phyloP scores from a whole-genome alignment of 176 grass and related monocot species.

The Triticum aestivum region DNA sequence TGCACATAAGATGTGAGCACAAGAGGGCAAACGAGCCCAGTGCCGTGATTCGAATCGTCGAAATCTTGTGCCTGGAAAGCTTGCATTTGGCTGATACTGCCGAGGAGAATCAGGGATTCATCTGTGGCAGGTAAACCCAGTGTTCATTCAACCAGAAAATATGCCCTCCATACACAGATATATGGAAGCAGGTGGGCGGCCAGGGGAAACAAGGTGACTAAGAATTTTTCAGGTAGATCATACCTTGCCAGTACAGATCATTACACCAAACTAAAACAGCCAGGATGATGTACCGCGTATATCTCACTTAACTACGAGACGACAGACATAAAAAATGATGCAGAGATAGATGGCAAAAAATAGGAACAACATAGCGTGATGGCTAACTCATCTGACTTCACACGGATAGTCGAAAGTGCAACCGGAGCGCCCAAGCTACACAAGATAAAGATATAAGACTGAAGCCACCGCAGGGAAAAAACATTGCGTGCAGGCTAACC shows the following conservation, averaged over 20 bases:
- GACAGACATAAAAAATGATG: background rate
- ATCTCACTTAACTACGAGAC: background rate
- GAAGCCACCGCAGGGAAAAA: background rate
- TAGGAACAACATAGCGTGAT: background rate
- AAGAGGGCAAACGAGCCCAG: conserved; percentile 4
- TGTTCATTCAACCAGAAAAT: background rate
- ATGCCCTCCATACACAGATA: background rate
- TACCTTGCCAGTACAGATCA: background rate
- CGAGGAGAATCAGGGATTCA: conserved; percentile 13
- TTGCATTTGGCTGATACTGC: conserved; percentile 48
- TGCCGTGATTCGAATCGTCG: conserved; percentile 9
- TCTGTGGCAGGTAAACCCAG: conserved; percentile 24
- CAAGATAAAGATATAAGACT: background rate
- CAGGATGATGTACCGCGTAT: background rate
- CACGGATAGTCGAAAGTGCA: conserved; percentile 22
- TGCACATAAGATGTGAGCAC: conserved; percentile 8
- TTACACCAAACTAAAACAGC: background rate
- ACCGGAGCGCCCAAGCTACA: background rate
- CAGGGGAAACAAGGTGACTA: background rate
- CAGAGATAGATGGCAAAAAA: background rate
- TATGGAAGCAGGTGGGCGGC: background rate
- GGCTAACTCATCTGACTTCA: conserved; percentile 1
- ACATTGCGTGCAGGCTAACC: background rate
- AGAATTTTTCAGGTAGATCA: background rate
- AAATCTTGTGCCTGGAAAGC: conserved; percentile 17